Conservation (phyloP, 192 early-diverging fungal species). For the Radiomyces spectabilis region DNA sequence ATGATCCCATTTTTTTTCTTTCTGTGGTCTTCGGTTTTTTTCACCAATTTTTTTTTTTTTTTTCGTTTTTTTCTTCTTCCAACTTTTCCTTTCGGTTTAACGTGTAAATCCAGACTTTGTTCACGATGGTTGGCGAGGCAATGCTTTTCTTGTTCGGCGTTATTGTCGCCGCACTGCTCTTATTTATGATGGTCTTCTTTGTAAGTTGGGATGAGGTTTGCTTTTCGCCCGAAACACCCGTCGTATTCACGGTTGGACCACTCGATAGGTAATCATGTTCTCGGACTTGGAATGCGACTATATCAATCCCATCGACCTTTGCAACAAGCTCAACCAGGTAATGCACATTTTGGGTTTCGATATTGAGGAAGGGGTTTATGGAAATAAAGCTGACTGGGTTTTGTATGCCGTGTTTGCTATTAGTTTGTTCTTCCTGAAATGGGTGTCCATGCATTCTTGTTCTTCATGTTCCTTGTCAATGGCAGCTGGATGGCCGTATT, state of each 20-base stretch:
- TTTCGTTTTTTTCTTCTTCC: neutral
- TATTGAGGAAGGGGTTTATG: too few relatives aligned
- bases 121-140: constrained; percentile 49
- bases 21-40: too few relatives aligned
- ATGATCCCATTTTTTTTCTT: too few relatives aligned
- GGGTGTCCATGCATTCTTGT: constrained; percentile 75
- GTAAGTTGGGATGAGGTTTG: too few relatives aligned
- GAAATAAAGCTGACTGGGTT: too few relatives aligned
- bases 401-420: too few relatives aligned
- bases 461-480: constrained; percentile 76
- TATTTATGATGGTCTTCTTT: constrained; percentile 96
- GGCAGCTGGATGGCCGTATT: constrained; percentile 84
- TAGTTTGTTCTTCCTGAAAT: constrained; percentile 96
- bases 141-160: constrained; percentile 88
- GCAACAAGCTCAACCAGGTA: constrained; percentile 92
- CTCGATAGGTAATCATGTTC: constrained; percentile 50
- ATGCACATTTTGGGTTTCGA: too few relatives aligned
- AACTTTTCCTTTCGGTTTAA: neutral
- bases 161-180: constrained; percentile 83
- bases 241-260: too few relatives aligned
- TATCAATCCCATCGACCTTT: constrained; percentile 98
- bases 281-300: constrained; percentile 89
- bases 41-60: neutral
- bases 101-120: neutral
- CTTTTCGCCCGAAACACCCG: too few relatives aligned